These are phyloP conservation scores for Basidiobolus meristosporus DNA, from an alignment of 371 early-diverging fungal species.

Conservation along the genomic window DNA sequence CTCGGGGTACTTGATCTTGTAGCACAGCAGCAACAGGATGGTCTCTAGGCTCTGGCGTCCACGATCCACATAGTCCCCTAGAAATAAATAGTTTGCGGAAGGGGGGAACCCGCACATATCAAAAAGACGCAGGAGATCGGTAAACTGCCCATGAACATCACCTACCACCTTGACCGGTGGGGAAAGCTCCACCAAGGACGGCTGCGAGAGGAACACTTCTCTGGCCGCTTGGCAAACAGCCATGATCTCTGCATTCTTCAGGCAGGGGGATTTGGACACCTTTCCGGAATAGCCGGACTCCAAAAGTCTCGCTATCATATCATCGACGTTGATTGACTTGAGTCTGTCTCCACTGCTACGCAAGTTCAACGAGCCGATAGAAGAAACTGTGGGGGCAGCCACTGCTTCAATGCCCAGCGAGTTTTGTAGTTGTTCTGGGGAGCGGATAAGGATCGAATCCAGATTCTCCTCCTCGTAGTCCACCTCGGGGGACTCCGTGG, in stretches of 20 bases:
- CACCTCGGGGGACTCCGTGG: conserved; percentile 8
- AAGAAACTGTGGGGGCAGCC: not conserved
- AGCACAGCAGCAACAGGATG: conserved; percentile 80
- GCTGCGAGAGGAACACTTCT: conserved; percentile 85
- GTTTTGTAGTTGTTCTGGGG: conserved; percentile 76
- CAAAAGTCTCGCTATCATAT: conserved; percentile 63
- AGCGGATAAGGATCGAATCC: conserved; percentile 32
- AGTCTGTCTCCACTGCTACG: conserved; percentile 1
- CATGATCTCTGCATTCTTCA: conserved; percentile 69
- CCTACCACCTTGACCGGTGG: conserved; percentile 96
- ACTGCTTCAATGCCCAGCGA: conserved; percentile 16
- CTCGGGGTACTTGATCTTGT: conserved; percentile 94
- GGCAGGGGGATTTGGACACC: conserved; percentile 45
- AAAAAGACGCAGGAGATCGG: conserved; percentile 78
- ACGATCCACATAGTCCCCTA: conserved; percentile 98
- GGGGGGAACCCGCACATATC: conserved; percentile 88
- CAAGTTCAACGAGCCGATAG: not conserved
- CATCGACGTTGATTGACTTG: conserved; percentile 54
- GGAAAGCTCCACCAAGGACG: conserved; percentile 82
- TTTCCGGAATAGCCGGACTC: conserved; percentile 63
- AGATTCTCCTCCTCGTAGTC: conserved; percentile 41
- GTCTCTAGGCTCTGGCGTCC: conserved; percentile 95
- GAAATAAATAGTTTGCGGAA: conserved; percentile 75
- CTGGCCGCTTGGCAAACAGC: conserved; percentile 74
- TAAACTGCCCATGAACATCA: conserved; percentile 91